Conservation (phyloP, 352 stramenopile genomes). For the Globisporangium yorkense region DNA sequence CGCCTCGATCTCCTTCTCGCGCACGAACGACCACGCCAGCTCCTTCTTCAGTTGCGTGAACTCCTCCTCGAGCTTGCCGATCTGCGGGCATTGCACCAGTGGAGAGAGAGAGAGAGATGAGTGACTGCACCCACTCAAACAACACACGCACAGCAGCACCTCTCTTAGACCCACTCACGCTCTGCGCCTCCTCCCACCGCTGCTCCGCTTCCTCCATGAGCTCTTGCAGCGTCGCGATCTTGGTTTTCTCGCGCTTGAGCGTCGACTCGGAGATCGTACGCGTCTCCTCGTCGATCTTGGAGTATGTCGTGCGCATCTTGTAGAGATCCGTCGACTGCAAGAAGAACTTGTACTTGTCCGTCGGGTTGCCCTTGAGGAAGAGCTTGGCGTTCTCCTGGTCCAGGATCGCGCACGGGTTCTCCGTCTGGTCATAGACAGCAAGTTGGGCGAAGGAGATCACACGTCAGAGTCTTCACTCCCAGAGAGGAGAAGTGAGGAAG, state of each 20-base stretch:
- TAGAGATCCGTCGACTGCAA: conserved; percentile 94
- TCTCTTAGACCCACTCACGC: conserved; percentile 19
- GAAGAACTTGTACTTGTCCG: conserved; percentile 98
- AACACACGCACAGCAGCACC: too few species aligned
- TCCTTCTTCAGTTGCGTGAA: conserved; percentile 72
- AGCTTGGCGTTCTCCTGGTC: conserved; percentile 98
- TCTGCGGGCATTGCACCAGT: conserved; percentile 20
- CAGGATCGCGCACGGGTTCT: conserved; percentile 96
- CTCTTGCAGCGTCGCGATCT: conserved; percentile 48
- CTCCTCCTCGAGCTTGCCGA: conserved; percentile 66
- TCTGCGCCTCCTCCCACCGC: conserved; percentile 75
- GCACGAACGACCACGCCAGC: conserved; percentile 79
- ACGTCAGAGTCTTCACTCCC: too few species aligned
- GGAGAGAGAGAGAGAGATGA: too few species aligned
- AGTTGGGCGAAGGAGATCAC: too few species aligned
- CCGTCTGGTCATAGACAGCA: conserved; percentile 52
- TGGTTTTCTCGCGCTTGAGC: conserved; percentile 56
- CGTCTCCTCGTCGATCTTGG: conserved; percentile 83
- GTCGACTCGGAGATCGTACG: conserved; percentile 52
- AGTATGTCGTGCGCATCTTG: conserved; percentile 84
- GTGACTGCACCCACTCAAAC: too few species aligned
- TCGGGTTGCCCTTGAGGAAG: conserved; percentile 92
- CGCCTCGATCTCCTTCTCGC: conserved; percentile 50
- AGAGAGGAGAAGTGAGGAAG: too few species aligned
- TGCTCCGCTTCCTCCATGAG: conserved; percentile 60